Evolutionary conservation across 495 filamentous ascomycete genomes (phyloP), one percentile per base, ranked within the genome.

Genomic region (Glarea lozoyensis): DNA sequence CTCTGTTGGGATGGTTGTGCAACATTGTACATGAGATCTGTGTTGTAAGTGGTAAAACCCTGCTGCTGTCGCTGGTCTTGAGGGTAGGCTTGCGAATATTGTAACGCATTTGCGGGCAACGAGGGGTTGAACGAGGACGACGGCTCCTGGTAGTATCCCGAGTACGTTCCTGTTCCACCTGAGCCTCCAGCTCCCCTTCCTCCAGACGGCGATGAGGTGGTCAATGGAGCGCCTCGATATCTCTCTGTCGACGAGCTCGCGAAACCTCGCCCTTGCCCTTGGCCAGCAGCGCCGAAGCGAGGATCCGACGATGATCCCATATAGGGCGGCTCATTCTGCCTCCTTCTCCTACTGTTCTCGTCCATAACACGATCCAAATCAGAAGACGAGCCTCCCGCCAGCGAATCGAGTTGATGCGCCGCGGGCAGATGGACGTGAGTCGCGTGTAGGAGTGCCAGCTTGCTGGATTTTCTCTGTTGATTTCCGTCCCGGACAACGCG

Each of bases 11-110:
- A 68, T 53, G 80, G 72, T 64, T 84, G 81, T 61, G 73, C 68
- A 44, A 89, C 78, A 65, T 79, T 81, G 67, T 94, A 94, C 66
- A 92, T 79, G 61, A 92, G 75, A 39, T 76, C 73, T 43, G 79
- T 66, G 35, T 67, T 68, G 57, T 75, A 76, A 48, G 64, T 52
- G 56, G 61, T 46, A 32, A 61, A 62, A 42, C 66, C 68, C 48
- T 63, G 56, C 48, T 69, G 70, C 47, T 69, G 68, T 48, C 73
- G 63, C 49, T 65, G 63, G 39, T 79, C 71, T 40, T 57, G 54
- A 3, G 31, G n/a, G 46, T 75, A 79, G 39, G 71, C 69, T 15
- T 60, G 48, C 44, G 69, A 67, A 54, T 81, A 82, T 46, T 69
- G 57, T 61, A 78, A 62, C 9, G 60, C 47, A 35, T 58, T 63